Evolutionary conservation across 257 asterid species (phyloP).

Genomic region (Forsythia viridissima): DNA sequence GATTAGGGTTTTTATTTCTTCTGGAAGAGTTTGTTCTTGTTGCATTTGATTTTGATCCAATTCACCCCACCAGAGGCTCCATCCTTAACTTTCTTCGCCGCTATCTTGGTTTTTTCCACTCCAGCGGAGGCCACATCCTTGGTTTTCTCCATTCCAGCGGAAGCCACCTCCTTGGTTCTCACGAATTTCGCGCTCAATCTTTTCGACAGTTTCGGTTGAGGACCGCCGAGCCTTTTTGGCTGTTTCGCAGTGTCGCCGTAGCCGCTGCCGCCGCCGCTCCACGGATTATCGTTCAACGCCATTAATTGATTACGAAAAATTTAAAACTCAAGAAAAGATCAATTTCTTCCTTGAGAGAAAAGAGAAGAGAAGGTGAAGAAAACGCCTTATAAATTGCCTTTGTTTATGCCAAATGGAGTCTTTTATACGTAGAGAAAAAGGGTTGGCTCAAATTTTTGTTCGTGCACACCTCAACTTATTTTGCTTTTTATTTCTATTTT

Average conservation of each 20-base stretch:
- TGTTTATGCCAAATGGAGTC: not conserved
- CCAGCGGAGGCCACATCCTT: constrained; percentile 55
- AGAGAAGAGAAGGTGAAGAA: not conserved
- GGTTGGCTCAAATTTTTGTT: not conserved
- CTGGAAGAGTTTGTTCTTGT: constrained; percentile 47
- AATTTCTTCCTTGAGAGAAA: not conserved
- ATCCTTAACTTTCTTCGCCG: constrained; percentile 55
- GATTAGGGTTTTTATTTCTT: constrained; percentile 37
- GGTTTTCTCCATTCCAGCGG: constrained; percentile 38
- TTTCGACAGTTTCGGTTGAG: constrained; percentile 33
- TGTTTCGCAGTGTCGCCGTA: not conserved
- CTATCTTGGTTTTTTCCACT: constrained; percentile 56
- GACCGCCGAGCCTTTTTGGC: constrained; percentile 28
- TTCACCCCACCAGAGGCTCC: constrained; percentile 35
- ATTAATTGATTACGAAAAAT: not conserved
- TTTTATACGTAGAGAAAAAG: not conserved
- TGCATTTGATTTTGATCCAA: constrained; percentile 36
- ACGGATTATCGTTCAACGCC: constrained; percentile 36
- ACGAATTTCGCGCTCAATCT: constrained; percentile 44
- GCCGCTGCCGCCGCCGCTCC: constrained; percentile 29
- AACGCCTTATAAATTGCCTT: not conserved
- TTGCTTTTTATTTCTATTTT: too few relatives aligned
- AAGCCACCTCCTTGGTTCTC: constrained; percentile 3
- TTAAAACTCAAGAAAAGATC: not conserved
- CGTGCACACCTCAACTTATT: not conserved